These are phyloP conservation scores for Boletus subparvulus DNA, from an alignment of 768 basidiomycete species.

Conservation along the genomic window DNA sequence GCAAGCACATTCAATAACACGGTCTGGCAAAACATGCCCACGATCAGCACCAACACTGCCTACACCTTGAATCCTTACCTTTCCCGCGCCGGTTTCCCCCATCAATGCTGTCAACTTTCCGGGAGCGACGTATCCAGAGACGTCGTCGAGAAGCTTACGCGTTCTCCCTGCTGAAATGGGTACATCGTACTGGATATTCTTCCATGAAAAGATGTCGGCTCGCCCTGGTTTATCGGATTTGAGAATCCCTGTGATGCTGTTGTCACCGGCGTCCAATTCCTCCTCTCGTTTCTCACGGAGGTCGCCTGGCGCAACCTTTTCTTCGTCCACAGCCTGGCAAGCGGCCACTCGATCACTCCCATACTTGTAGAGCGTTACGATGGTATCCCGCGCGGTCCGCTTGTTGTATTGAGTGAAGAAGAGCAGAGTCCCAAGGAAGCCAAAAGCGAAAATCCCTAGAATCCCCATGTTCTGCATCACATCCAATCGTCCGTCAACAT, in stretches of 20 bases:
- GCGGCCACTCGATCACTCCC: background rate
- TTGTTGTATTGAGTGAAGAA: slow-evolving; percentile 36
- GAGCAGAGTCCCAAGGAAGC: slow-evolving; percentile 39
- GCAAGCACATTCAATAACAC: slow-evolving; percentile 60
- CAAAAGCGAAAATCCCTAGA: slow-evolving; percentile 42
- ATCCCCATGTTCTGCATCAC: slow-evolving; percentile 42
- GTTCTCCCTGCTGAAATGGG: slow-evolving; percentile 37
- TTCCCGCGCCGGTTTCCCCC: slow-evolving; percentile 41
- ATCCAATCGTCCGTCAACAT: background rate
- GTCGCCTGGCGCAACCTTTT: background rate
- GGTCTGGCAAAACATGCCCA: slow-evolving; percentile 36
- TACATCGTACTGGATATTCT: slow-evolving; percentile 65
- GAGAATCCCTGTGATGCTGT: background rate
- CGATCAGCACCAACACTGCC: background rate
- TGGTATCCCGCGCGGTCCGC: slow-evolving; percentile 30
- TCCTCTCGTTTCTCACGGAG: background rate
- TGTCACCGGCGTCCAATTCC: background rate
- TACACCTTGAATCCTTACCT: slow-evolving; percentile 11
- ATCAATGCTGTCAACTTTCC: slow-evolving; percentile 53
- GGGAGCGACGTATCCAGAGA: slow-evolving; percentile 52
- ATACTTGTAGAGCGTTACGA: slow-evolving; percentile 27
- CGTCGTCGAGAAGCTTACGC: slow-evolving; percentile 43
- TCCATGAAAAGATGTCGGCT: slow-evolving; percentile 67
- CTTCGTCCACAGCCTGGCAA: slow-evolving; percentile 19
- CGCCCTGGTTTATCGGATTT: slow-evolving; percentile 16